Base-by-base conservation (phyloP, 1,284 basidiomycete genomes). In the Schizophyllum amplum region DNA sequence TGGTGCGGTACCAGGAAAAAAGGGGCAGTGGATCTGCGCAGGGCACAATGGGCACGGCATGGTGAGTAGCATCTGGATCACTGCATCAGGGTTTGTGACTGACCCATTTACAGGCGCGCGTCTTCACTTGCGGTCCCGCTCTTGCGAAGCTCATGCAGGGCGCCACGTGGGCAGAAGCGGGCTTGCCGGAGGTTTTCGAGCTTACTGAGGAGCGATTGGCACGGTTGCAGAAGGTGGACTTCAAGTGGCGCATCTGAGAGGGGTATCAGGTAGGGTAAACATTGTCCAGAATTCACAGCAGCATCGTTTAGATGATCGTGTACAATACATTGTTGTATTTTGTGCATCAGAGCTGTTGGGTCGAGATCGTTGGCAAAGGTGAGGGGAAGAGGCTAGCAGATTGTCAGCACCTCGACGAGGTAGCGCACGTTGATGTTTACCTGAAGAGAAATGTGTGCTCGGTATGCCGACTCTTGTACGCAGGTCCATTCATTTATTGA, bases 1-100 rank as follows among this genome's bases (percentile, higher is more conserved):
- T n/a, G 64, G 64, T 1, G 52, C 53, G 17, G 53, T 64, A 9
- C 64, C 62, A 20, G 58, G 59, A 26, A 54, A 56, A 9, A 57
- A 60, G 4, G 64, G 64, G 0, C 62, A 61, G 57, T 64, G 61
- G 57, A 62, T 64, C 11, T 64, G 60, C 22, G 62, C 63, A 20
- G 63, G 63, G 9, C 60, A 59, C 49, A 58, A 62, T 25, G 64
- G 63, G 17, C 63, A 64, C 47, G 64, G 64, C 4, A 66, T 65
- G 64, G 62, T 62, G 47, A 59, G 60, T 49, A 24, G 24, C 13
- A 3, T 42, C 17, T 9, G 33, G 11, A 3, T n/a, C 13, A 17
- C 17, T 9, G 33, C 33, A 42, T 17, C 13, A 42, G 17, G 33
- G 2, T 42, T 42, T 17, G 33, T 17, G 4, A 9, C 24, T 52